Evolutionary conservation across 345 rosid genomes (phyloP).

Genomic region (Salix brachista): DNA sequence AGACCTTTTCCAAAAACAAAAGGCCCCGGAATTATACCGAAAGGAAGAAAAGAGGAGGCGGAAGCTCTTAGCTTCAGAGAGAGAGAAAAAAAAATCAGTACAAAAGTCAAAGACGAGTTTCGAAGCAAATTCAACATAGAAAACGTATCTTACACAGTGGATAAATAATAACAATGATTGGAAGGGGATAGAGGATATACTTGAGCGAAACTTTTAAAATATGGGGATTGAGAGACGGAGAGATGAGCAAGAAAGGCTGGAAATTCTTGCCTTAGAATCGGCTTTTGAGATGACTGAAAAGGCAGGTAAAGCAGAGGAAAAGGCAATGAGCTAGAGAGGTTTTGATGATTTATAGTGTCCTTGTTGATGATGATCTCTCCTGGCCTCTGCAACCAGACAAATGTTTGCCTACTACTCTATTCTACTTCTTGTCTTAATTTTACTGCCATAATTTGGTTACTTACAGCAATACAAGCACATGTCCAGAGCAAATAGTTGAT

Average conservation of each 20-base stretch:
- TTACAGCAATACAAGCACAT: background rate
- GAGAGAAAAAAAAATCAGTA: background rate
- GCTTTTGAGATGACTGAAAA: constrained; percentile 2
- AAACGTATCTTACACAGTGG: background rate
- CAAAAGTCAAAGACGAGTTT: background rate
- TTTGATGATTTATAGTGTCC: background rate
- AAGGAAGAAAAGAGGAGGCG: too few relatives aligned
- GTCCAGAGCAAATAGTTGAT: background rate
- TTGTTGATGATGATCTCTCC: background rate
- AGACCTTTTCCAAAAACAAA: background rate
- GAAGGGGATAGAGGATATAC: background rate
- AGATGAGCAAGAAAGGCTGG: constrained; percentile 4
- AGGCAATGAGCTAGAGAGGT: background rate
- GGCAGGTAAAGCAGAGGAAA: background rate
- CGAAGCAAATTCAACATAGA: constrained; percentile 10
- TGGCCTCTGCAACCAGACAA: background rate
- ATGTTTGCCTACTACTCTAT: background rate
- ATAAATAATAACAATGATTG: background rate
- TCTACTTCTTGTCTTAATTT: background rate
- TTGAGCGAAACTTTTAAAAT: background rate
- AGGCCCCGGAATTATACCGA: too few relatives aligned
- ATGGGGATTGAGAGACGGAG: background rate
- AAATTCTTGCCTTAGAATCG: background rate
- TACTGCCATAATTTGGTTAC: background rate
- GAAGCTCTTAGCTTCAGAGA: background rate